phyloP scores from a whole-genome alignment of 2,329 filamentous ascomycete genomes.

The Fusarium tanahbumbuense region DNA sequence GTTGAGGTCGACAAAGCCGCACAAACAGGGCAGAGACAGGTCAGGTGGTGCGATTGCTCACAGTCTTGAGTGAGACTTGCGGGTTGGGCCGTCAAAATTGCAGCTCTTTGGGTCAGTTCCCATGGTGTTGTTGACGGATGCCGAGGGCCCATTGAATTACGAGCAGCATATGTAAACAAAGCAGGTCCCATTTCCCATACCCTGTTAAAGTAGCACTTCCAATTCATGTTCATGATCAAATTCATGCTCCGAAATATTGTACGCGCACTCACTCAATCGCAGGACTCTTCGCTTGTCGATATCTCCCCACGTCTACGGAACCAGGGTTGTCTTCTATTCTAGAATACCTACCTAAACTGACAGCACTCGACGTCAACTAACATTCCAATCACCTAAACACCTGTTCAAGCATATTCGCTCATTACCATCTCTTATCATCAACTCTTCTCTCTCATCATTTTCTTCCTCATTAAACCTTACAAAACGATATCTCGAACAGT shows the following conservation, averaged over 20 bases:
- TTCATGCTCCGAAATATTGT: conserved; percentile 16
- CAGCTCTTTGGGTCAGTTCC: conserved; percentile 34
- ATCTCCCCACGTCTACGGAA: conserved; percentile 3
- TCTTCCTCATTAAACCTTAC: conserved; percentile 8
- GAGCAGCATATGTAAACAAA: conserved; percentile 42
- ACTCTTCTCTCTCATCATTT: neutral
- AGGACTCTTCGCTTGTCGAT: conserved; percentile 6
- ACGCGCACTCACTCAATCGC: conserved; percentile 25
- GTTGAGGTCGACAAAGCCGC: conserved; percentile 25
- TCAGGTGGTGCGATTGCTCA: conserved; percentile 42
- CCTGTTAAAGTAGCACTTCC: conserved; percentile 21
- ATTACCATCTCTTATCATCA: conserved; percentile 16
- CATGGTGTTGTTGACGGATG: conserved; percentile 34
- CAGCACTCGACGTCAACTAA: conserved; percentile 26
- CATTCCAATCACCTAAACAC: conserved; percentile 20
- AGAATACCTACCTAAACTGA: neutral
- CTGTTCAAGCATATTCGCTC: conserved; percentile 31
- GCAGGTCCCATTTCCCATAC: conserved; percentile 27
- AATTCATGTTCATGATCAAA: conserved; percentile 29
- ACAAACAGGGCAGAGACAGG: conserved; percentile 40
- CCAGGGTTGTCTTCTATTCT: conserved; percentile 5
- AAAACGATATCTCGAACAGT: conserved; percentile 10
- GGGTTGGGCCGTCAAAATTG: conserved; percentile 33
- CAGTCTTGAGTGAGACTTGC: conserved; percentile 32
- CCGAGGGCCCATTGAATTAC: conserved; percentile 30